phyloP scores from a whole-genome alignment of 495 filamentous ascomycete species.

The Elasticomyces elasticus region DNA sequence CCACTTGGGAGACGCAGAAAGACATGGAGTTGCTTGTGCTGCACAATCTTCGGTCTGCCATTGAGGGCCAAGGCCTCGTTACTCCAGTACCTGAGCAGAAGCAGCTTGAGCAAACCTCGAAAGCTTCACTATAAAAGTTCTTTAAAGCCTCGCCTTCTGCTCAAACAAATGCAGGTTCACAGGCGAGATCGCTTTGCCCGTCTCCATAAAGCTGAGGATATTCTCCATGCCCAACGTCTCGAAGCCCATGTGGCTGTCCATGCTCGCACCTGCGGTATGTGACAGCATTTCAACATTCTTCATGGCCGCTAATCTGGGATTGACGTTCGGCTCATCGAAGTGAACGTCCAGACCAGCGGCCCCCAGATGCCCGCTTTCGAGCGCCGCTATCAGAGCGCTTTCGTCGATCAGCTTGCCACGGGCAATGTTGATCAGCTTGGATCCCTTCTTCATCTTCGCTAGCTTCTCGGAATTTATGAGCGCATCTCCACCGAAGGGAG shows the following conservation, averaged over 20 bases:
- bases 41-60: conserved; percentile 27
- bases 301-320: no score
- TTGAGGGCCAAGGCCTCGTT: conserved; percentile 24
- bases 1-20: conserved; percentile 32
- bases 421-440: no score
- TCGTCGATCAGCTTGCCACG: no score
- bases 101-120: not conserved
- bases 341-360: no score
- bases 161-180: not conserved
- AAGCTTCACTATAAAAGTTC: not conserved
- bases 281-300: no score
- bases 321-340: no score
- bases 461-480: no score
- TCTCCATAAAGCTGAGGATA: not conserved
- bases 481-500: no score
- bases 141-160: not conserved
- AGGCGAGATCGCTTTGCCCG: not conserved
- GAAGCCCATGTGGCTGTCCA: not conserved
- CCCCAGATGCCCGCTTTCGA: no score
- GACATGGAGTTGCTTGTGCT: conserved; percentile 33
- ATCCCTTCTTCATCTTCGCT: no score
- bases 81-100: conserved; percentile 30
- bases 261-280: no score
- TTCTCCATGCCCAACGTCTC: not conserved
- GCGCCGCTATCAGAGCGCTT: no score